Evolutionary conservation across 192 early-diverging fungal species (phyloP), one percentile per base, ranked within the genome.

Genomic region (Coemansia sp.): DNA sequence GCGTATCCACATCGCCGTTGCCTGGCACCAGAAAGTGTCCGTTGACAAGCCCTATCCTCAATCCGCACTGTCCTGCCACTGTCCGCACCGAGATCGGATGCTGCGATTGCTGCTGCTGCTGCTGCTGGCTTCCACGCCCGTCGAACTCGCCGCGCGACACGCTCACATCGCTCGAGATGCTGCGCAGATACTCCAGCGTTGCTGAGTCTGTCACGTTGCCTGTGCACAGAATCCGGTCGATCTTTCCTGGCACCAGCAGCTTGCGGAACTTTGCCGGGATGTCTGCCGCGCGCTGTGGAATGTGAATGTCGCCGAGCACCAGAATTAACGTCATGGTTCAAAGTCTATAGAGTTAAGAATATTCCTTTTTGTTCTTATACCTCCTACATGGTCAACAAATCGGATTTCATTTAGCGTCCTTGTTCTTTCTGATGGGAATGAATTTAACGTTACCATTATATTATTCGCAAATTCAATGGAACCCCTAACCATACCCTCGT

Each of bases 201-300:
- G 93, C 94, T 55, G 88, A 86, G 76, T 92, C 90, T 45, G 83
- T 88, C 1, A 94, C 76, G 75, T 98, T 98, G 40, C 97, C 97
- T 6, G 94, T 97, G 72, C 89, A 92, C 48, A 99, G 86, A 70
- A 98, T 95, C 73, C 92, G 90, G 74, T 97, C 93, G 66, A 99
- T 99, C 76, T 99, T 99, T 45, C 97, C 97, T 8, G 94, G 93
- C 6, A 92, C 93, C 63, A 98, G 85, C 37, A 98, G 85, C 74
- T 92, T 94, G 75, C 92, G 93, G 84, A 99, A 97, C 76, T 95
- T 95, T 46, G 86, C 77, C 0, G 97, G 96, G 46, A 99, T 84
- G 81, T 92, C 92, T 41, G 91, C 86, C 22, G 90, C 90, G 8
- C 97, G 88, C 67, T 96, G 88, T 42, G 97, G 97, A 80, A 99